Base-by-base conservation (phyloP, 805 yeast genomes). In the Candida chilensis region DNA sequence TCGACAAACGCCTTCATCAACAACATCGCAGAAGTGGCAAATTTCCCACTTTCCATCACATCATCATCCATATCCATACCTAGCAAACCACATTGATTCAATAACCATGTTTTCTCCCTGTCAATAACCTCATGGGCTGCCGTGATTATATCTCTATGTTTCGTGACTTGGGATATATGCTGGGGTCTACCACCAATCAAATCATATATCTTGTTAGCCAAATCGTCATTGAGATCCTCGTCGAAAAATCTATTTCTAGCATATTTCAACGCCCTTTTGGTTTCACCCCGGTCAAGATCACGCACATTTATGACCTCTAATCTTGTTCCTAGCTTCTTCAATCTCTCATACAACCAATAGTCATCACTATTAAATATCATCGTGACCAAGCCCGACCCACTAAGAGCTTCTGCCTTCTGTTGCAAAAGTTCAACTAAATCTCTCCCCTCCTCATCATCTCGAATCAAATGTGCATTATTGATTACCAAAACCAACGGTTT, bases 1-100 rank as follows among this genome's bases (percentile, higher is more conserved):
- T 73, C 71, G 3, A 82, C 92, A 42, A 83, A 66, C 35, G 68
- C 83, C 33, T 71, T 60, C 71, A 80, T 76, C 32, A 82, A 54
- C 5, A 77, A 54, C 87, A 82, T 79, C 11, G 90, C 88, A 25
- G 81, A 64, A 6, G 76, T 59, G 2, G 86, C 64, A 42, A 82
- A 82, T 49, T 82, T 83, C 4, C 94, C 94, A 37, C 70, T 65
- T 37, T 80, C 88, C 82, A 82, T 80, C 5, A 84, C 94, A 54
- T 84, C 94, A 44, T 84, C 94, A 45, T 84, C 94, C 94, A 84
- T 82, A 13, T 64, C 74, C 39, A 64, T 66, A 2, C 94, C 94
- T 7, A 84, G 52, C 10, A 84, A 55, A 0, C 86, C 92, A 52
- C 94, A 83, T 42, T 83, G 85, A 45, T 81, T 84, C 39, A 84